Evolutionary conservation across 345 rosid species (phyloP).

Genomic region (Hevea brasiliensis): DNA sequence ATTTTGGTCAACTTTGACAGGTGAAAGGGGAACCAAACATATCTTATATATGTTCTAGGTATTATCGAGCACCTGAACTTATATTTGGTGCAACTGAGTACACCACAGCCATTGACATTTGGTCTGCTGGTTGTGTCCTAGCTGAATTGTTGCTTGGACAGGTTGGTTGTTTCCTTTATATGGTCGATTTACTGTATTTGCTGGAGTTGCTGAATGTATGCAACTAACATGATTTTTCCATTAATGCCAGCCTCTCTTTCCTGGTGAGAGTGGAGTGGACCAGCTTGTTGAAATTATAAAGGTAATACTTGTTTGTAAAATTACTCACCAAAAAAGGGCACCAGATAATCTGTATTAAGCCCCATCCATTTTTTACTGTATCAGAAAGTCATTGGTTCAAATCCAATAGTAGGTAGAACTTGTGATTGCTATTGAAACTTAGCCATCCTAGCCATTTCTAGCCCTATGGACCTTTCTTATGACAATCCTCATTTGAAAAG

Average conservation of each 20-base stretch:
- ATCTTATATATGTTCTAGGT: slow-evolving; percentile 94
- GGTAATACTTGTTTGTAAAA: slow-evolving; percentile 42
- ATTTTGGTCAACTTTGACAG: slow-evolving; percentile 43
- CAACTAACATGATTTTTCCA: slow-evolving; percentile 15
- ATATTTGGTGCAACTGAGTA: slow-evolving; percentile 97
- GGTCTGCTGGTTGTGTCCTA: slow-evolving; percentile 97
- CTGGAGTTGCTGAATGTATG: neutral
- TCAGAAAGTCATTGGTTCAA: too few species aligned
- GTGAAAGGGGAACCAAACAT: slow-evolving; percentile 95
- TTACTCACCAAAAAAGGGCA: neutral
- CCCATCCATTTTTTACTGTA: too few species aligned
- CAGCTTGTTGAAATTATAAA: slow-evolving; percentile 97
- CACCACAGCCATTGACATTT: slow-evolving; percentile 92
- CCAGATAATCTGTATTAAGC: slow-evolving; percentile 5
- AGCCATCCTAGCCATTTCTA: neutral
- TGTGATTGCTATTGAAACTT: neutral
- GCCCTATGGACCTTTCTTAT: neutral
- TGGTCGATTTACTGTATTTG: neutral
- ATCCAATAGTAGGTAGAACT: too few species aligned
- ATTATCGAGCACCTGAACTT: slow-evolving; percentile 97
- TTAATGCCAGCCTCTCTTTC: slow-evolving; percentile 77
- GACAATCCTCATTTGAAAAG: neutral
- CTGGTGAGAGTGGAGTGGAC: slow-evolving; percentile 98
- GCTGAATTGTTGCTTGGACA: slow-evolving; percentile 95
- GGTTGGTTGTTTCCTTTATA: slow-evolving; percentile 38